A percentile compares a stretch with the other conserved stretches of the same genome.
phyloP scores from a whole-genome alignment of 1,284 basidiomycete genomes.

The Malassezia japonica region DNA sequence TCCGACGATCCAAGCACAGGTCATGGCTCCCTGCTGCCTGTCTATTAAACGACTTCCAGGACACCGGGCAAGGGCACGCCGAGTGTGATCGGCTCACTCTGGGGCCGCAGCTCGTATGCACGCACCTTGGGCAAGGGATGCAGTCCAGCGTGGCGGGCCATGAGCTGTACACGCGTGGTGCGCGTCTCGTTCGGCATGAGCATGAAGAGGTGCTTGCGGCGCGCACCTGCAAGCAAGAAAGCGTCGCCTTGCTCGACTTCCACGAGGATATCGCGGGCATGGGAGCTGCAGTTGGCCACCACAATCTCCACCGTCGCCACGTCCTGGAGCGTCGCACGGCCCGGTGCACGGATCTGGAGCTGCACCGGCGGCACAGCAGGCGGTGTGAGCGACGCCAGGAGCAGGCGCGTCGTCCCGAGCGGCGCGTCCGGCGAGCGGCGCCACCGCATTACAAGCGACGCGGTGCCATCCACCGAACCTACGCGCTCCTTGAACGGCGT shows the following conservation, averaged over 20 bases:
- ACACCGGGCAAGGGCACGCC: background rate
- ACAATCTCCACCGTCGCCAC: background rate
- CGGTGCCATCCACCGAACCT: background rate
- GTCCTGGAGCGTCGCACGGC: background rate
- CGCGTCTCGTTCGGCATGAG: conserved; percentile 12
- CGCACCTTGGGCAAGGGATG: conserved; percentile 2
- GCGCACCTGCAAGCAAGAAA: background rate
- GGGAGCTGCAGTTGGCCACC: background rate
- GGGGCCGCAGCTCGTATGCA: conserved; percentile 1
- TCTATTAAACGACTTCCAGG: background rate
- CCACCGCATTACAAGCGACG: background rate
- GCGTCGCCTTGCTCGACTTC: background rate
- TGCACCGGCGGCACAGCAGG: background rate
- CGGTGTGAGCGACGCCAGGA: background rate
- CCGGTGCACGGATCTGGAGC: background rate
- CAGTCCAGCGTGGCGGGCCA: background rate
- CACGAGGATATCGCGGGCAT: background rate
- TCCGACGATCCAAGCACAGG: too few relatives aligned
- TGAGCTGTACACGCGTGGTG: background rate
- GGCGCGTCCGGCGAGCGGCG: background rate
- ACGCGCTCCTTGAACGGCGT: background rate
- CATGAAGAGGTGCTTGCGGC: background rate
- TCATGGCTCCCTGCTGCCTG: too few relatives aligned
- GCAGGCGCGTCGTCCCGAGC: conserved; percentile 1
- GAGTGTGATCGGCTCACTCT: background rate